Base-by-base conservation (phyloP, 768 basidiomycete species). In the Russula vinacea region DNA sequence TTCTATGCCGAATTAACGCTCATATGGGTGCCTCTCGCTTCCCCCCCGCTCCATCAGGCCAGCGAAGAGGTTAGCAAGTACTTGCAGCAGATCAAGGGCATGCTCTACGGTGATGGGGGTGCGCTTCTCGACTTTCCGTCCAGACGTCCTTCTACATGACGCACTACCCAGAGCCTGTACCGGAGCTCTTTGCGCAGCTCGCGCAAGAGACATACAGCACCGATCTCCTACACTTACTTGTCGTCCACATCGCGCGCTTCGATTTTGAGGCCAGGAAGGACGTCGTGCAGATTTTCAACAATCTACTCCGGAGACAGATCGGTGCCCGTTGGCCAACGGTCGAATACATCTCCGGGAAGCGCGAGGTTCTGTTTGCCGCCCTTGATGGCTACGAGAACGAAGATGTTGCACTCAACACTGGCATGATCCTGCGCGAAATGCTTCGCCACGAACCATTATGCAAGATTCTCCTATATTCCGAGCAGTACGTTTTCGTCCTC, bases 371-470 rank as follows among this genome's bases (percentile, higher is more conserved):
- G 54, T 97, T 97, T 72, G 86, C 91, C 2, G 84, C 94, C 9
- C 81, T 98, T 53, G 89, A 86, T 60, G 94, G 95, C 8, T 99
- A 99, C 73, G 88, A 88, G 77, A 94, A 97, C 71, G 92, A 98
- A 74, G 96, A 98, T 65, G 82, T 98, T 60, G 94, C 95, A 10
- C 82, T 99, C 63, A 99, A 99, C 71, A 98, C 96, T 0, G 96
- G 97, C 10, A 96, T 97, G 94, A 90, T 98, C 62, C 79, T 99
- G 56, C 91, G 92, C 71, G 97, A 98, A 78, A 98, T 98, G 91
- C 77, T 99, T 68, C 83, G 89, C 68, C 92, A 97, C 73, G 97
- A 99, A 73, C 86, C 90, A 56, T 77, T 99, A 26, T 88, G 88
- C 50, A 92, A 94, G 81, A 86, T 94, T 58, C 75, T 98, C 58